Percentiles rank a stretch among this genome's conserved stretches.
Evolutionary conservation across 2,329 filamentous ascomycete species (phyloP).

Genomic region (Monosporascus sp.): DNA sequence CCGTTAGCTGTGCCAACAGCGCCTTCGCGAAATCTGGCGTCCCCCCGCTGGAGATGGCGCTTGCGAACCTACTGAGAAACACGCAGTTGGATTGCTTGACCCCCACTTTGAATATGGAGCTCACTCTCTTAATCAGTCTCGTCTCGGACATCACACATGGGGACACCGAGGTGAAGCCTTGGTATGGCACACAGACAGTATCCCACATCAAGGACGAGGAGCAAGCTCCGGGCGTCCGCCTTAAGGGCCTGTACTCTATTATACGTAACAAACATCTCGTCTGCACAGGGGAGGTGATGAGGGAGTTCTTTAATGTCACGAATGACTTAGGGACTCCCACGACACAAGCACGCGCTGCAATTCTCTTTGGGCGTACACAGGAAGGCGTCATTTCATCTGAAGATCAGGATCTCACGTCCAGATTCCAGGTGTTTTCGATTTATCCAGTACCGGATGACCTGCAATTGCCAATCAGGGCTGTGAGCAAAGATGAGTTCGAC

Average conservation of each 20-base stretch:
- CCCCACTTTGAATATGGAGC: slow-evolving; percentile 9
- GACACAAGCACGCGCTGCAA: not conserved
- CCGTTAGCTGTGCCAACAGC: slow-evolving; percentile 8
- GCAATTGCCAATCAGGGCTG: not conserved
- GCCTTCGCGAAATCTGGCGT: slow-evolving; percentile 3
- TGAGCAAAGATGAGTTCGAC: not conserved
- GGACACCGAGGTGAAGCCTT: slow-evolving; percentile 5
- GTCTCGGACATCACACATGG: slow-evolving; percentile 11
- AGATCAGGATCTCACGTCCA: not conserved
- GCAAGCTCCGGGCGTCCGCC: slow-evolving; percentile 2
- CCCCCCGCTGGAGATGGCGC: slow-evolving; percentile 5
- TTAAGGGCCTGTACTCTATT: not conserved
- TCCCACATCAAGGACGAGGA: slow-evolving; percentile 10
- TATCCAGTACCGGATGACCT: not conserved
- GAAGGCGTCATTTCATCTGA: not conserved
- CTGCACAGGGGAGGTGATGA: not conserved
- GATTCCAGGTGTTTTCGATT: not conserved
- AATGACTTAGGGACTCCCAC: not conserved
- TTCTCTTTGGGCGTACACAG: not conserved
- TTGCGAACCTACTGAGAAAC: slow-evolving; percentile 6
- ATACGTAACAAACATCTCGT: not conserved
- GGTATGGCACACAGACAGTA: slow-evolving; percentile 9
- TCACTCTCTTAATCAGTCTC: slow-evolving; percentile 10
- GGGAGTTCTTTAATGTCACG: not conserved
- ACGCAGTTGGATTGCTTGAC: slow-evolving; percentile 10